Evolutionary conservation across 2,329 filamentous ascomycete genomes (phyloP).

Genomic region (Trichoderma sp.): DNA sequence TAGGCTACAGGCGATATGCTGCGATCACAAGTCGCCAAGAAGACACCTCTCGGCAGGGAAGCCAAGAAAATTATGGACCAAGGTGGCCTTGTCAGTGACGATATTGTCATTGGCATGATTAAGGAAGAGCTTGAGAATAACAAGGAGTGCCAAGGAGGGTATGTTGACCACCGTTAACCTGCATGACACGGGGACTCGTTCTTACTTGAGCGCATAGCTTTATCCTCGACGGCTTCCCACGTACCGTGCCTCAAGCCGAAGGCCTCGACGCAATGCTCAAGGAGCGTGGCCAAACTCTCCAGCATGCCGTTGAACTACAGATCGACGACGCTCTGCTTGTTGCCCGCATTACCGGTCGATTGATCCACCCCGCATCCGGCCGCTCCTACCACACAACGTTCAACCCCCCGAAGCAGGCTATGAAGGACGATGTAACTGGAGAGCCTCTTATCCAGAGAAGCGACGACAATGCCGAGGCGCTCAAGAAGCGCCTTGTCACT

Average conservation of each 20-base stretch:
- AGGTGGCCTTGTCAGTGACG: constrained; percentile 94
- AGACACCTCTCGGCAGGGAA: constrained; percentile 90
- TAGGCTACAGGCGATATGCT: constrained; percentile 99
- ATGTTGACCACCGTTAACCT: constrained; percentile 34
- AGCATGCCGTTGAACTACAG: constrained; percentile 94
- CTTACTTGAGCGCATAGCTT: constrained; percentile 62
- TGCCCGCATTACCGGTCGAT: constrained; percentile 91
- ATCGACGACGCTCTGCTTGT: constrained; percentile 95
- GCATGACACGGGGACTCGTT: constrained; percentile 29
- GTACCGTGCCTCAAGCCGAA: constrained; percentile 93
- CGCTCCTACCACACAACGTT: constrained; percentile 98
- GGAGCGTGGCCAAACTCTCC: constrained; percentile 77
- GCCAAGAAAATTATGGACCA: constrained; percentile 99
- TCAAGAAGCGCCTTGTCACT: constrained; percentile 91
- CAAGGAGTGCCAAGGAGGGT: constrained; percentile 96
- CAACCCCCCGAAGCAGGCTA: constrained; percentile 91
- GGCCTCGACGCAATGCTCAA: constrained; percentile 90
- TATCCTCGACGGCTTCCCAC: constrained; percentile 98
- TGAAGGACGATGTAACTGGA: constrained; percentile 96
- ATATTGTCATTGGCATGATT: constrained; percentile 99
- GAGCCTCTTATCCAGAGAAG: constrained; percentile 95
- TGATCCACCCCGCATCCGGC: constrained; percentile 93
- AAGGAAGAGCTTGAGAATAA: constrained; percentile 95
- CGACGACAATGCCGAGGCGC: constrained; percentile 93
- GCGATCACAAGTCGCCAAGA: constrained; percentile 95